Evolutionary conservation across 1,284 basidiomycete species (phyloP), one percentile per base, ranked within the genome.

Genomic region (Ceratobasidium sp.): DNA sequence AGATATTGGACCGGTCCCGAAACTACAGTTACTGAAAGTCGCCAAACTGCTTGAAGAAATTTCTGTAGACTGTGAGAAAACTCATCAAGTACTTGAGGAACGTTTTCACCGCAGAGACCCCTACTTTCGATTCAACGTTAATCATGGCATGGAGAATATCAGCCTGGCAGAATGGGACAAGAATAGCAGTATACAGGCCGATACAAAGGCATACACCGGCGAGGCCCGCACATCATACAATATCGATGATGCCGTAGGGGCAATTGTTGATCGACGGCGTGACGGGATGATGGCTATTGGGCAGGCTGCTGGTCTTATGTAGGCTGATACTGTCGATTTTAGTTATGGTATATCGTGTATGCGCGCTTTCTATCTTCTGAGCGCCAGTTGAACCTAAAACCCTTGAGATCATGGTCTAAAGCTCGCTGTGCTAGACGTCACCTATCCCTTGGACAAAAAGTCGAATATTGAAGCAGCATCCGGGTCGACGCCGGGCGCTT

Each of bases 71-170:
- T 64, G 60, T 39, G 60, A 75, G 28, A 28, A 23, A 13, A 44
- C 42, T 0, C 39, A 58, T 18, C 56, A 72, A 61, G 23, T 49
- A 3, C 13, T 61, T 3, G 6, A 13, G 1, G n/a, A 39, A 3
- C 42, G 33, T 18, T 53, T 64, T 23, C 5, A n/a, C 40, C 42
- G 20, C 12, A 10, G 9, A 5, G 60, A 33, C 13, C 39, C 46
- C 7, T 73, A 73, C 28, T 51, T 63, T 23, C 42, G 71, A 28
- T 51, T 73, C 23, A 73, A 63, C 53, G 71, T 73, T 9, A 60
- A 63, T 7, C 71, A 73, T 46, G 71, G 71, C 1, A 20, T 73
- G 58, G 58, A 61, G 58, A 18, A 23, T 6, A 18, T 61, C 39
- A 33, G 33, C 33, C 28, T 61, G 6, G 58, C 26, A 9, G 58